phyloP scores from a whole-genome alignment of 805 yeast species.

The Middelhovenomyces tepae region DNA sequence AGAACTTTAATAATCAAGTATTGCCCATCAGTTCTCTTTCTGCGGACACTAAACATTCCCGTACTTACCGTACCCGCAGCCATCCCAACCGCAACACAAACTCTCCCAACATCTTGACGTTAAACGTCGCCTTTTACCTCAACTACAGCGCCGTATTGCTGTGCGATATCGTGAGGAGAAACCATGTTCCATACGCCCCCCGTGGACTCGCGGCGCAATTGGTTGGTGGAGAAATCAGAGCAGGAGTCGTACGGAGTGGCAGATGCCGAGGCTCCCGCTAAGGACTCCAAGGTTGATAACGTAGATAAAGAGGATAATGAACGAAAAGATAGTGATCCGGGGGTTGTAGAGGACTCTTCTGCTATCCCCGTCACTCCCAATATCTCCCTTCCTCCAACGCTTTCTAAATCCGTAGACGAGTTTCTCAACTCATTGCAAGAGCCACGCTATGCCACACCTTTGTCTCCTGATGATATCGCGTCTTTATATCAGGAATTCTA shows the following conservation, averaged over 20 bases:
- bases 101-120: too few species aligned
- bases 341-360: constrained; percentile 2
- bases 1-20: too few species aligned
- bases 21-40: too few species aligned
- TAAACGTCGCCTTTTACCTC: too few species aligned
- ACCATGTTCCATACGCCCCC: constrained; percentile 20
- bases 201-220: constrained; percentile 10
- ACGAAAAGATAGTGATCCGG: background rate
- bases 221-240: constrained; percentile 14
- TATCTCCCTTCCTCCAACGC: constrained; percentile 14
- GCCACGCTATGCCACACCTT: constrained; percentile 29
- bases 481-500: constrained; percentile 34
- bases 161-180: too few species aligned
- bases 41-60: too few species aligned
- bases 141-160: too few species aligned
- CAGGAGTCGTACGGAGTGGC: constrained; percentile 15
- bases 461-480: constrained; percentile 31
- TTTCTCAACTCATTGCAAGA: constrained; percentile 28
- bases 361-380: constrained; percentile 5
- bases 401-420: constrained; percentile 13
- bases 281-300: background rate
- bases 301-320: background rate
- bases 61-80: too few species aligned
- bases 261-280: background rate
- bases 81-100: too few species aligned